A percentile compares a stretch with the other conserved stretches of the same genome.
Conservation (phyloP, 176 grass and related monocot genomes). For the Eragrostis nindensis region DNA sequence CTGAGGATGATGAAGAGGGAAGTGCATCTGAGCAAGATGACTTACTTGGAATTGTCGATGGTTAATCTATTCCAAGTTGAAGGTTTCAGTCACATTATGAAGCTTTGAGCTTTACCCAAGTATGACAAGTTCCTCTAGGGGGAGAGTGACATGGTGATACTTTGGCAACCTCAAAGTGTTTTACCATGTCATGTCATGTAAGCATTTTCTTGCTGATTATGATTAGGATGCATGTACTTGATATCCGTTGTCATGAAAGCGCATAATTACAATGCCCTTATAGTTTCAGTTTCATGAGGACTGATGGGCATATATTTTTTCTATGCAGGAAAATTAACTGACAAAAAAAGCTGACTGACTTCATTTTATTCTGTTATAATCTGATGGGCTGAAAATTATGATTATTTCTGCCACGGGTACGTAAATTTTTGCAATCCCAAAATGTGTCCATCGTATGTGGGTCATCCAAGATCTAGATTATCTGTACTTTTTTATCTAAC, state of each 20-base stretch:
- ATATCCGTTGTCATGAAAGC: background rate
- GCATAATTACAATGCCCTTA: background rate
- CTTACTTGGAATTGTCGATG: constrained; percentile 27
- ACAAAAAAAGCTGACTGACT: no score
- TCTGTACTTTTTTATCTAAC: background rate
- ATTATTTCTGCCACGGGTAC: no score
- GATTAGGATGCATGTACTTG: constrained; percentile 7
- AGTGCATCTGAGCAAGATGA: constrained; percentile 39
- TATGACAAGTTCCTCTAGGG: background rate
- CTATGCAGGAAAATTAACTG: background rate
- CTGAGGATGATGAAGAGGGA: constrained; percentile 49
- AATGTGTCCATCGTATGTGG: background rate
- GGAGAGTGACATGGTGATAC: constrained; percentile 14
- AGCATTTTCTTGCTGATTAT: constrained; percentile 40
- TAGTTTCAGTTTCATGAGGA: background rate
- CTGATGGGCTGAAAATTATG: no score
- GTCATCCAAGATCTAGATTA: no score
- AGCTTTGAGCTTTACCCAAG: background rate
- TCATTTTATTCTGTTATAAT: no score
- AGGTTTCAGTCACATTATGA: constrained; percentile 23
- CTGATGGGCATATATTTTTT: background rate
- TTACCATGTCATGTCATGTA: background rate
- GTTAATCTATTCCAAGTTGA: constrained; percentile 15
- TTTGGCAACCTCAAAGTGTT: background rate
- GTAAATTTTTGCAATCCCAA: no score